phyloP scores from a whole-genome alignment of 2,329 filamentous ascomycete species.

The Venturia effusa region DNA sequence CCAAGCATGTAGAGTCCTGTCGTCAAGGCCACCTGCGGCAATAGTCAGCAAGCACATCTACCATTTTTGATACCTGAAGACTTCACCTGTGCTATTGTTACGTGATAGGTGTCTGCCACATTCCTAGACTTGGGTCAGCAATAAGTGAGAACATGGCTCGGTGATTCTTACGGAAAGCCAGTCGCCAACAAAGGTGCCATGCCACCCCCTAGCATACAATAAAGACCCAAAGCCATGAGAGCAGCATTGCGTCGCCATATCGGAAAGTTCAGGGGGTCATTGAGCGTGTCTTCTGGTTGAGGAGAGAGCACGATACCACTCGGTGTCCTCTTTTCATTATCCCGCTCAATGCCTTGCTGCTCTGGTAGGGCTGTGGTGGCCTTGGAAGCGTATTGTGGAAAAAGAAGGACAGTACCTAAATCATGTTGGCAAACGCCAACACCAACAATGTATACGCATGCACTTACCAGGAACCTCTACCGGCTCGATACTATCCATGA shows the following conservation, averaged over 20 bases:
- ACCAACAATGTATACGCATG: background rate
- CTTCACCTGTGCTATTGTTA: conserved; percentile 47
- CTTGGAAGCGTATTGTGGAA: background rate
- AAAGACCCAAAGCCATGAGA: conserved; percentile 73
- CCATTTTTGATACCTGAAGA: background rate
- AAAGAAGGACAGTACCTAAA: background rate
- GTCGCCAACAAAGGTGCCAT: conserved; percentile 86
- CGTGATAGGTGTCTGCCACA: conserved; percentile 55
- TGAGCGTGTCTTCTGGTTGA: conserved; percentile 80
- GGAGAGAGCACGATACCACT: conserved; percentile 86
- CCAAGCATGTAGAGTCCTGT: conserved; percentile 85
- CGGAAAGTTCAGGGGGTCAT: conserved; percentile 91
- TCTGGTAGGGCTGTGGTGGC: background rate
- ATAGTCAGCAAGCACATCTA: background rate
- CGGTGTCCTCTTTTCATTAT: conserved; percentile 53
- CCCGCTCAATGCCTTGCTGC: background rate
- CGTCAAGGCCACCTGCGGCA: conserved; percentile 59
- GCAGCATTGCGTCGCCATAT: conserved; percentile 69
- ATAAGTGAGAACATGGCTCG: background rate
- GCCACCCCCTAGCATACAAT: conserved; percentile 85
- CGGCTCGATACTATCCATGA: background rate
- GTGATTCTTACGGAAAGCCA: conserved; percentile 57
- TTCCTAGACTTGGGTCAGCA: background rate
- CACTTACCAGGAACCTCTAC: background rate
- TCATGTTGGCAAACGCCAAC: background rate